A percentile compares a stretch with the other conserved stretches of the same genome.
phyloP scores from a whole-genome alignment of 306 rosid genomes.

The Alnus rubra region DNA sequence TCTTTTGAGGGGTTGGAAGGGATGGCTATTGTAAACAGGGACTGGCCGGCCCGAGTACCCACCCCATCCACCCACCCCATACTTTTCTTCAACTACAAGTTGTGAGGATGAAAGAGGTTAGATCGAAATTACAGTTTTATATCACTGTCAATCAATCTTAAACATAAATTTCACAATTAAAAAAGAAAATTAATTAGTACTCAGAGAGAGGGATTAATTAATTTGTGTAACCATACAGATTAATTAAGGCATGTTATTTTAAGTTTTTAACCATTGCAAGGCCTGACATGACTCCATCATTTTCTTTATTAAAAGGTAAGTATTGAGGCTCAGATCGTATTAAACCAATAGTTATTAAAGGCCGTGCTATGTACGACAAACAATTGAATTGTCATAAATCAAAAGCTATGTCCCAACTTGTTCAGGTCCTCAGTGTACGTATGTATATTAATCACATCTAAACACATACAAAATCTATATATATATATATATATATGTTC shows the following conservation, averaged over 20 bases:
- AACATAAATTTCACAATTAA: no score
- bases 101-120: no score
- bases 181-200: not conserved
- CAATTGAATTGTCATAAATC: not conserved
- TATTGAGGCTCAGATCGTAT: not conserved
- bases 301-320: not conserved
- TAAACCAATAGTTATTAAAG: not conserved
- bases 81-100: no score
- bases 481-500: no score
- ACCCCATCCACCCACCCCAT: no score
- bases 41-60: not conserved
- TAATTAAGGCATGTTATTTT: no score
- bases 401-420: not conserved
- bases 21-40: not conserved
- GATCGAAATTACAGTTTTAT: no score
- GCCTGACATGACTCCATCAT: not conserved
- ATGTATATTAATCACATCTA: not conserved
- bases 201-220: not conserved
- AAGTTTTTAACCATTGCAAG: not conserved
- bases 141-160: no score
- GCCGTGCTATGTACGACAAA: not conserved
- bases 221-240: not conserved
- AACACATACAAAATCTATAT: not conserved
- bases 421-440: not conserved
- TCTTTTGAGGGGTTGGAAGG: not conserved